Evolutionary conservation across 305 asterid species (phyloP).

Genomic region (Fraxinus platypoda): DNA sequence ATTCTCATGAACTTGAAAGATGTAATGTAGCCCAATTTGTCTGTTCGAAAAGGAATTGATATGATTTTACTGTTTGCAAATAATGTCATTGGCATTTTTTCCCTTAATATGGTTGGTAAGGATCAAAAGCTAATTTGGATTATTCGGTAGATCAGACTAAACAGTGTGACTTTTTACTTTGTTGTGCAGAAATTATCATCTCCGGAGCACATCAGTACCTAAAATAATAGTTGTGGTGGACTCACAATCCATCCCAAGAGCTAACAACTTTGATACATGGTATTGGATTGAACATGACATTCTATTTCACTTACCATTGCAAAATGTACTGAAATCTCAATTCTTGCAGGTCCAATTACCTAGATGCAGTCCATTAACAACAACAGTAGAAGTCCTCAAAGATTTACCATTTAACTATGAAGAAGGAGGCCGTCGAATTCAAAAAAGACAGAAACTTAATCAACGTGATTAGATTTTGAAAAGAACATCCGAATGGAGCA

Average conservation of each 20-base stretch:
- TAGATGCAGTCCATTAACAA: neutral
- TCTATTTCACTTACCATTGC: neutral
- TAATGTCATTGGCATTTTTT: neutral
- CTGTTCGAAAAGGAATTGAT: constrained; percentile 29
- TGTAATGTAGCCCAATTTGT: constrained; percentile 21
- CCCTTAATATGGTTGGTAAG: neutral
- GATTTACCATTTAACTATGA: neutral
- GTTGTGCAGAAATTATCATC: constrained; percentile 19
- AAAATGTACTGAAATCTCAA: neutral
- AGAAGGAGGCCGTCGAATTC: neutral
- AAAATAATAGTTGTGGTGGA: constrained; percentile 15
- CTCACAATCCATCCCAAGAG: neutral
- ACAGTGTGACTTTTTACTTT: no score
- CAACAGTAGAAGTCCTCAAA: neutral
- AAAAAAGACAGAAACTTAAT: neutral
- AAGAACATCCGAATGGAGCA: neutral
- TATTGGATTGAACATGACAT: neutral
- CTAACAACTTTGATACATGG: neutral
- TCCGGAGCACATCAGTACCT: constrained; percentile 24
- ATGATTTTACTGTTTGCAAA: neutral
- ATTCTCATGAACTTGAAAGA: constrained; percentile 18
- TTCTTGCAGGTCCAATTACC: neutral
- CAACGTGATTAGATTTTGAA: neutral
- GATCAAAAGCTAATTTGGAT: neutral
- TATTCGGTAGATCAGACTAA: neutral